phyloP scores from a whole-genome alignment of 2,329 filamentous ascomycete genomes.

The Botrytis paeoniae region DNA sequence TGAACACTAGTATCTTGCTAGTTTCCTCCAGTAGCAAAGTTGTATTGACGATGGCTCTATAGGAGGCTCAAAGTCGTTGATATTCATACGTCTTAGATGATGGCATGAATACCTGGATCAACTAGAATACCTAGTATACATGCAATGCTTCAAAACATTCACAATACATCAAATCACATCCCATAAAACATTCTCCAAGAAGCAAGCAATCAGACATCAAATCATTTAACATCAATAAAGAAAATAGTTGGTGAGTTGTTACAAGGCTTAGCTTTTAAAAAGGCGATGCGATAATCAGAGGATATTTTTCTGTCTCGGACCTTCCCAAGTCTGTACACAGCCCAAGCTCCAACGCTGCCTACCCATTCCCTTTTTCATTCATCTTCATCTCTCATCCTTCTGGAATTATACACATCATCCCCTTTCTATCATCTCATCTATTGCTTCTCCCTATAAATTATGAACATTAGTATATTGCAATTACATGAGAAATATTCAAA shows the following conservation, averaged over 20 bases:
- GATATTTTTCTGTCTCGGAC: conserved; percentile 23
- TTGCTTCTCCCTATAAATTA: conserved; percentile 23
- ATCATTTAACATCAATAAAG: conserved; percentile 18
- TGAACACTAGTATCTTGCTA: neutral
- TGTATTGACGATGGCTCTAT: neutral
- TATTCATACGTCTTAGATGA: neutral
- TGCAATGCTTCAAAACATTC: neutral
- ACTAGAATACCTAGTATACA: neutral
- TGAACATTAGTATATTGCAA: neutral
- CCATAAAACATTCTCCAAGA: neutral
- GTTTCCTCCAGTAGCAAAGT: neutral
- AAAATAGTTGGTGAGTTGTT: conserved; percentile 20
- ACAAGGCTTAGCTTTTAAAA: conserved; percentile 22
- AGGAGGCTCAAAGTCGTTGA: neutral
- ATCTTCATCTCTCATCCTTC: conserved; percentile 30
- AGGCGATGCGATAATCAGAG: conserved; percentile 29
- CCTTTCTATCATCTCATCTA: conserved; percentile 19
- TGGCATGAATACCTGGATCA: neutral
- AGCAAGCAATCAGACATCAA: neutral
- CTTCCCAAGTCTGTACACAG: conserved; percentile 31
- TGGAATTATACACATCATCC: conserved; percentile 28
- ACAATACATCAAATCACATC: neutral
- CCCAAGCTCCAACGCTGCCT: conserved; percentile 24
- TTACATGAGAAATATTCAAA: neutral
- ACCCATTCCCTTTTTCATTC: conserved; percentile 21